Evolutionary conservation across 2,329 filamentous ascomycete genomes (phyloP).

Genomic region (Claviceps pazoutovae): DNA sequence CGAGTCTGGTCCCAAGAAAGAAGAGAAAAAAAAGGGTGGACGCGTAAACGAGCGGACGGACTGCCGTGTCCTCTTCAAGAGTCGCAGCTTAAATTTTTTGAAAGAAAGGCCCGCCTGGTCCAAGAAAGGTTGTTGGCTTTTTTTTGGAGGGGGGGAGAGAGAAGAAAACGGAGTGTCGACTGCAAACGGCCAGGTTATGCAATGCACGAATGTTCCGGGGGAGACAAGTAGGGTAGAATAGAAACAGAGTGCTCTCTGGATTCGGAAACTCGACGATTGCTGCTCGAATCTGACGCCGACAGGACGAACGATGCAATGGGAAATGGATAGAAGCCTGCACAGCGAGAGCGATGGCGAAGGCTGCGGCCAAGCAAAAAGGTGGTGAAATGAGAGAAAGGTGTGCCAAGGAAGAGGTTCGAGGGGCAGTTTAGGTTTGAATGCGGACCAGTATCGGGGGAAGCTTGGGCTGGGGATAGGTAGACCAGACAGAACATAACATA

Average conservation of each 20-base stretch:
- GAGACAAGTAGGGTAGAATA: not conserved
- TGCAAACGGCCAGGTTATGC: slow-evolving; percentile 15
- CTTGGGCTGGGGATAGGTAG: not conserved
- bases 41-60: slow-evolving; percentile 27
- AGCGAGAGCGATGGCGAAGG: not conserved
- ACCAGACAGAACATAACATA: too few relatives aligned
- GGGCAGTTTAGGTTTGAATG: not conserved
- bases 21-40: slow-evolving; percentile 10
- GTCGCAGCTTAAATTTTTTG: not conserved
- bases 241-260: not conserved
- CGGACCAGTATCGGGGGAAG: not conserved
- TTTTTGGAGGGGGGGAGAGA: slow-evolving; percentile 1
- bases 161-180: not conserved
- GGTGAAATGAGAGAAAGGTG: not conserved
- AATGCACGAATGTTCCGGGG: slow-evolving; percentile 11
- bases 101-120: slow-evolving; percentile 2
- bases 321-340: not conserved
- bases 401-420: not conserved
- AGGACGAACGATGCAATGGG: not conserved
- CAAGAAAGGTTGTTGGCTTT: slow-evolving; percentile 1
- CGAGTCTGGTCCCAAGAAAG: slow-evolving; percentile 12
- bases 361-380: not conserved
- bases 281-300: not conserved
- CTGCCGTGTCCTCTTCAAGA: slow-evolving; percentile 15
- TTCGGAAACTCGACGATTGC: not conserved